These are phyloP conservation scores for Phaseolus coccineus DNA, from an alignment of 331 rosid genomes.

Conservation along the genomic window DNA sequence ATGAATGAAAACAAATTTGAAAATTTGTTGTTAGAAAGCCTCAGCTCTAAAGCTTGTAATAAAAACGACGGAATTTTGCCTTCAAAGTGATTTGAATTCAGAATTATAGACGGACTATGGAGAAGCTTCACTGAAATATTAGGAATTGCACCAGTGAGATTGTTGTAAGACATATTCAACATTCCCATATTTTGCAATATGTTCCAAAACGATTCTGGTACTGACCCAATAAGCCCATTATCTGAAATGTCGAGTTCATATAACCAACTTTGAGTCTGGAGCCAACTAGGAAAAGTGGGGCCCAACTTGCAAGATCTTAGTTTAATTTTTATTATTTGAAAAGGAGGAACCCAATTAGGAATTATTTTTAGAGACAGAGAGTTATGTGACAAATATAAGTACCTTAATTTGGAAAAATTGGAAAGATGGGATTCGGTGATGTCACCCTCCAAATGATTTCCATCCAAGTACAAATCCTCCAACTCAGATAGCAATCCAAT, in stretches of 20 bases:
- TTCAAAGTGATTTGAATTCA: slow-evolving; percentile 15
- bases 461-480: fast-evolving
- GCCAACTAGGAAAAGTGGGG: slow-evolving; percentile 27
- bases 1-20: neutral
- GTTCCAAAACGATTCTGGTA: slow-evolving; percentile 28
- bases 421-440: neutral
- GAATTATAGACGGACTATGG: fast-evolving
- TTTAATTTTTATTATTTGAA: fast-evolving
- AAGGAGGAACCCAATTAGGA: slow-evolving; percentile 2
- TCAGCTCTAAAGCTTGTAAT: neutral
- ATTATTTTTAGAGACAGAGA: neutral
- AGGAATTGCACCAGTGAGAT: neutral
- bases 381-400: neutral
- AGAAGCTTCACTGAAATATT: neutral
- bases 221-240: neutral
- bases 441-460: slow-evolving; percentile 7
- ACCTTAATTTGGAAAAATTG: neutral
- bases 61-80: neutral
- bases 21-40: neutral
- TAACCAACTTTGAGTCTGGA: neutral
- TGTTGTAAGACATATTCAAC: neutral
- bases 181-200: fast-evolving
- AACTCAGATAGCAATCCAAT: neutral
- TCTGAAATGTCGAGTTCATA: fast-evolving
- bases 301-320: slow-evolving; percentile 32